Evolutionary conservation across 176 grass and related monocot genomes (phyloP).

Genomic region (Coix lacrymajobi): DNA sequence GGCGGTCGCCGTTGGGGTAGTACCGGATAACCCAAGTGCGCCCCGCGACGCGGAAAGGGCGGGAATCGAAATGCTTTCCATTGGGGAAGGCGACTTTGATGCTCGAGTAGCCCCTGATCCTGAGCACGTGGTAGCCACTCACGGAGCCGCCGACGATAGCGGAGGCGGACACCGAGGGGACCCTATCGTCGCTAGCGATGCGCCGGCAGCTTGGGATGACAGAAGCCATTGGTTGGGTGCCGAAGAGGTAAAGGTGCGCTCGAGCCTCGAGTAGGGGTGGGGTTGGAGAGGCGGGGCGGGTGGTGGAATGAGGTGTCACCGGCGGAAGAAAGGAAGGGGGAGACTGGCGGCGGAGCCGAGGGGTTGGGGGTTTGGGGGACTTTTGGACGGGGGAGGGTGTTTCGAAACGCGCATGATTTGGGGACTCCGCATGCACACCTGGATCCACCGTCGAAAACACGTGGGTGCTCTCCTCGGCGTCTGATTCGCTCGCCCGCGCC

Average conservation of each 20-base stretch:
- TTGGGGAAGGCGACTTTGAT: background rate
- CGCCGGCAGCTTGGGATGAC: background rate
- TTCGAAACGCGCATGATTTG: no score
- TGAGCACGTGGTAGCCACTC: constrained; percentile 6
- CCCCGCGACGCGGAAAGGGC: constrained; percentile 11
- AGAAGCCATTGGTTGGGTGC: background rate
- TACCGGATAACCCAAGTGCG: constrained; percentile 14
- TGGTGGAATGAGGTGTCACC: no score
- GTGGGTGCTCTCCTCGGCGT: no score
- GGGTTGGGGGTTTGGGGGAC: no score
- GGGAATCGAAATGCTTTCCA: background rate
- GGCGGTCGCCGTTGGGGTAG: constrained; percentile 3
- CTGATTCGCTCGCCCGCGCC: no score
- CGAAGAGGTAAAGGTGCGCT: background rate
- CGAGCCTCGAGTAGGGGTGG: background rate
- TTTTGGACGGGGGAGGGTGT: no score
- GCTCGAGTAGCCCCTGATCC: background rate
- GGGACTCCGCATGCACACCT: no score
- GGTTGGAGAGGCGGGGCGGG: no score
- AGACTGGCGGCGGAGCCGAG: no score
- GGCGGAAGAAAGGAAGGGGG: background rate
- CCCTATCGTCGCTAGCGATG: background rate
- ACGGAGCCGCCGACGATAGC: background rate
- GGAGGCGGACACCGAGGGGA: background rate
- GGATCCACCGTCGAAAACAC: no score